phyloP scores from a whole-genome alignment of 768 basidiomycete genomes.

The Vishniacozyma victoriae region DNA sequence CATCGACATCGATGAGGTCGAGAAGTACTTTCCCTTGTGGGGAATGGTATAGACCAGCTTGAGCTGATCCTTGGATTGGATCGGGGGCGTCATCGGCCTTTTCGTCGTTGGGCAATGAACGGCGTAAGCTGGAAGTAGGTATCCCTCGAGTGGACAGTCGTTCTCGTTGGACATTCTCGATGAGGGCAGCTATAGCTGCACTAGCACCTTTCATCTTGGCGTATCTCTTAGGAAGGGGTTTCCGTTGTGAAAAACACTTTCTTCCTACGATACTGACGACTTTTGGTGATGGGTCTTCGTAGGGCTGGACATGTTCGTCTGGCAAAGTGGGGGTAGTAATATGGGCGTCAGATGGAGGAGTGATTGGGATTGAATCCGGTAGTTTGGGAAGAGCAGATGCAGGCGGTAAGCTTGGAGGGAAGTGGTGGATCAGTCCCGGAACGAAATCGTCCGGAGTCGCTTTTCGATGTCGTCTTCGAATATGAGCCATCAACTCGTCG shows the following conservation, averaged over 20 bases:
- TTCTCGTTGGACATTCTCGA: no score
- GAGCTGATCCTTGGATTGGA: no score
- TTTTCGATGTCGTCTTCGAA: conserved; percentile 26
- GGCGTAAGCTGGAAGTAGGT: no score
- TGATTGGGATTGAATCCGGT: background rate
- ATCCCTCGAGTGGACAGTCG: no score
- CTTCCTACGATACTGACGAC: conserved; percentile 3
- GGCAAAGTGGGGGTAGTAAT: background rate
- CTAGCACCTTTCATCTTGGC: conserved; percentile 18
- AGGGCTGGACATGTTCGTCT: background rate
- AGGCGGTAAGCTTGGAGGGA: no score
- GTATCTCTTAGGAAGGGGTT: conserved; percentile 17
- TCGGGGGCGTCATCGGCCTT: no score
- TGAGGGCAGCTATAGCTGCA: conserved; percentile 23
- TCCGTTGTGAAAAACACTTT: conserved; percentile 11
- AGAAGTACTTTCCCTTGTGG: no score
- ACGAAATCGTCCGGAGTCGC: conserved; percentile 38
- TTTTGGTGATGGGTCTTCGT: background rate
- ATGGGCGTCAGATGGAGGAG: background rate
- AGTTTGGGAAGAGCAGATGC: background rate
- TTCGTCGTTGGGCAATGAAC: no score
- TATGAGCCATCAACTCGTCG: conserved; percentile 31
- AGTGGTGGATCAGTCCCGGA: conserved; percentile 39
- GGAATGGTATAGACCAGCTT: no score
- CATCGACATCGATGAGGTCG: no score